Percentiles rank a stretch among this genome's conserved stretches.
Conservation (phyloP, 2,329 filamentous ascomycete species). For the Drechslera avenae region DNA sequence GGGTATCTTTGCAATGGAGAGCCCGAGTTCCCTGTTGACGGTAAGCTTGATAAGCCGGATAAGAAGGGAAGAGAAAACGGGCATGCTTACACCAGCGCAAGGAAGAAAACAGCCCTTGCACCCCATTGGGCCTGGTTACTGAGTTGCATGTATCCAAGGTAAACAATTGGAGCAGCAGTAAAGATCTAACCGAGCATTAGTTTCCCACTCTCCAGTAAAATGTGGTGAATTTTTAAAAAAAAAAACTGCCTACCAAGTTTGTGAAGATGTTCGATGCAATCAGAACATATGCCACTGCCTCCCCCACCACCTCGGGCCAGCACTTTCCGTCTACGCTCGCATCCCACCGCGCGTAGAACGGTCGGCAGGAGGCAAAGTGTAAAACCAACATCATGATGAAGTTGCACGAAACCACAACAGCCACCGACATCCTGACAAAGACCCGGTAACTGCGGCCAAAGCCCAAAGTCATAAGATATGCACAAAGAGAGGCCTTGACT, state of each 20-base stretch:
- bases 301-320: conserved; percentile 8
- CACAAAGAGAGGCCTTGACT: conserved; percentile 20
- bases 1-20: conserved; percentile 13
- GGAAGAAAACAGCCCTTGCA: conserved; percentile 15
- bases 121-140: conserved; percentile 16
- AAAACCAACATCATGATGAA: conserved; percentile 9
- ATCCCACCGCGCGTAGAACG: conserved; percentile 10
- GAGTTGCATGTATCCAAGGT: conserved; percentile 10
- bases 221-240: too few relatives aligned
- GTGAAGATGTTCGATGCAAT: conserved; percentile 16
- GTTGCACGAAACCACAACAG: conserved; percentile 5
- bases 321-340: conserved; percentile 9
- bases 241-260: conserved; percentile 12
- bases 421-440: conserved; percentile 15
- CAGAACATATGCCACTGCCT: conserved; percentile 12
- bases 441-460: conserved; percentile 16
- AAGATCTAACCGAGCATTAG: conserved; percentile 7
- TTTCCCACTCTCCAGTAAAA: too few relatives aligned
- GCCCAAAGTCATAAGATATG: conserved; percentile 20
- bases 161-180: conserved; percentile 17
- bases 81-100: conserved; percentile 15
- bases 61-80: neutral
- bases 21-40: conserved; percentile 3
- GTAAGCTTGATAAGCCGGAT: neutral
- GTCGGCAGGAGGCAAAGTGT: conserved; percentile 8